Base-by-base conservation (phyloP, 768 basidiomycete species). In the Tricholoma matsutake region DNA sequence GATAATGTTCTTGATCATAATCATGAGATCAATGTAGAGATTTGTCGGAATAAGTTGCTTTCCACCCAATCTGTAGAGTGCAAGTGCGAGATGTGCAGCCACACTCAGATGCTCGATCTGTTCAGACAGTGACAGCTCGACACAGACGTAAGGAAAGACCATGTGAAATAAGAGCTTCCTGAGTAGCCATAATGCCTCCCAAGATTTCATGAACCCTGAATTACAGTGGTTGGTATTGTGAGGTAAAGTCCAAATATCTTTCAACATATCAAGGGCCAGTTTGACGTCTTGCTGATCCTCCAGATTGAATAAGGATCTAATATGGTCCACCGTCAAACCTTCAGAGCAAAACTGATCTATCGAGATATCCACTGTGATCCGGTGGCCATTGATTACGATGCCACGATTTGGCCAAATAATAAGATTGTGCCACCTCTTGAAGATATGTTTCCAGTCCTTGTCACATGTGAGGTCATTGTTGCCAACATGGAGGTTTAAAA, bases 371-470 rank as follows among this genome's bases (percentile, higher is more conserved):
- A 64, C 66, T 2, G 61, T 75, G 39, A 77, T 67, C 11, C 61
- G 61, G 20, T 70, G 29, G 14, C 67, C 74, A 59, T 67, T 45
- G 22, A 75, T 41, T 4, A 41, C 51, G 10, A 73, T 52, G 2
- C 76, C 73, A 1, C 55, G 54, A 0, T 29, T n/a, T n/a, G n/a
- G 20, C 6, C 73, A 66, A 11, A 78, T 56, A 6, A 69, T 16
- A 28, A 68, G 57, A 60, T 75, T 75, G 1, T 74, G 67, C 9
- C 68, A 51, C 3, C 70, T 65, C 63, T 78, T 77, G 56, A 76
- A 60, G 41, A 75, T 60, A 59, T 78, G 76, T 55, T 75, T 75
- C 29, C 56, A 70, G 59, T 77, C 76, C 39, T 74, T 76, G 47
- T 77, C 76, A 5, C 60, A 55, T 2, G 74, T 76, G 16, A 76